phyloP scores from a whole-genome alignment of 805 yeast species.

The Kuraishia hungarica region DNA sequence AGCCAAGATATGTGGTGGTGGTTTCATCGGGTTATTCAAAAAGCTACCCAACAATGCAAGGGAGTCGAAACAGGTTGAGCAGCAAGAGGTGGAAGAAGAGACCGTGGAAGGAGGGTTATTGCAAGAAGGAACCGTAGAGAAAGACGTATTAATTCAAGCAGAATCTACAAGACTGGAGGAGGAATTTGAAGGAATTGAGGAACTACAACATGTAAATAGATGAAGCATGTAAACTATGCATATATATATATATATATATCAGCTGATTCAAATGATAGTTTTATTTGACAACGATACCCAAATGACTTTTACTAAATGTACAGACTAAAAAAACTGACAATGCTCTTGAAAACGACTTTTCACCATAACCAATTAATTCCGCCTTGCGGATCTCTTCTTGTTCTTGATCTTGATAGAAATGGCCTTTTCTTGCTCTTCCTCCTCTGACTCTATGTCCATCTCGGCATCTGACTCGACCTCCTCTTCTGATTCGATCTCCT shows the following conservation, averaged over 20 bases:
- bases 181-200: too few species aligned
- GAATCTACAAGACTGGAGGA: too few species aligned
- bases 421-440: slow-evolving; percentile 41
- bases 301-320: neutral
- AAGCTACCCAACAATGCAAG: slow-evolving; percentile 19
- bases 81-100: neutral
- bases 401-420: slow-evolving; percentile 60
- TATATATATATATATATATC: too few species aligned
- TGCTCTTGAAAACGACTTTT: slow-evolving; percentile 21
- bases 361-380: slow-evolving; percentile 31
- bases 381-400: slow-evolving; percentile 32
- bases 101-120: neutral
- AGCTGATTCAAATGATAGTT: neutral
- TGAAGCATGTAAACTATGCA: too few species aligned
- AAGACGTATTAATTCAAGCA: too few species aligned
- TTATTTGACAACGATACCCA: neutral
- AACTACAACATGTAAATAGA: too few species aligned
- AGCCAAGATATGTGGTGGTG: slow-evolving; percentile 37
- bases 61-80: neutral
- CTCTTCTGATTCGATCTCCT: slow-evolving; percentile 32
- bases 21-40: slow-evolving; percentile 36
- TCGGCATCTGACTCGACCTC: slow-evolving; percentile 43
- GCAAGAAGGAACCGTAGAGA: too few species aligned
- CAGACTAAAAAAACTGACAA: slow-evolving; percentile 4
- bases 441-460: slow-evolving; percentile 35